These are phyloP conservation scores for Suillus occidentalis DNA, from an alignment of 768 basidiomycete genomes.

Conservation along the genomic window DNA sequence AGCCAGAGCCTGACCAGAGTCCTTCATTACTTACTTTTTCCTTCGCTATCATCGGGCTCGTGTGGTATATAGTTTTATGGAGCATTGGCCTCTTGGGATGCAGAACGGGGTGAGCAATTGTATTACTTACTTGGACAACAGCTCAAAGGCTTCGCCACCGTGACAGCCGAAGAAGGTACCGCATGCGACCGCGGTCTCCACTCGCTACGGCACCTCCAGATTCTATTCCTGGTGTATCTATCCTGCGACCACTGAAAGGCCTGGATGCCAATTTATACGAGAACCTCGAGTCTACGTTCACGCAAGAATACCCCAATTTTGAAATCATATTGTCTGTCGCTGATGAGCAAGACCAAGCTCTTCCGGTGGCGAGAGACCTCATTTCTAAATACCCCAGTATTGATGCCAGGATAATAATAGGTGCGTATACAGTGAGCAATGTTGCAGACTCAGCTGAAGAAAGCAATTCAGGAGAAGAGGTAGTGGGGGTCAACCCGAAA, in stretches of 20 bases:
- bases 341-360: conserved; percentile 84
- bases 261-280: conserved; percentile 95
- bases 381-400: conserved; percentile 77
- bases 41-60: conserved; percentile 42
- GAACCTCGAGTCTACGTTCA: conserved; percentile 92
- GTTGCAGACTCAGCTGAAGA: not conserved
- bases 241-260: conserved; percentile 92
- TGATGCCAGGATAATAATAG: conserved; percentile 70
- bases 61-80: conserved; percentile 69
- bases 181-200: conserved; percentile 62
- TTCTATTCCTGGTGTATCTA: conserved; percentile 83
- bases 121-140: not conserved
- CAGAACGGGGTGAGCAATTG: conserved; percentile 58
- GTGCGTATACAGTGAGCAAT: conserved; percentile 29
- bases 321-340: conserved; percentile 92
- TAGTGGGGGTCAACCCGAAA: conserved; percentile 93
- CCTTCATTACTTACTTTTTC: not conserved
- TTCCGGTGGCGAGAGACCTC: conserved; percentile 78
- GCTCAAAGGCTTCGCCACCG: not conserved
- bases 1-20: not conserved
- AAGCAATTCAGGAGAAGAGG: conserved; percentile 61
- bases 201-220: conserved; percentile 46
- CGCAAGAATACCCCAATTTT: conserved; percentile 87
- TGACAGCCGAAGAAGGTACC: conserved; percentile 77
- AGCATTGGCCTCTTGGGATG: conserved; percentile 67